Evolutionary conservation across 31 red algal genomes (phyloP).

Genomic region (Endocladia muricata): DNA sequence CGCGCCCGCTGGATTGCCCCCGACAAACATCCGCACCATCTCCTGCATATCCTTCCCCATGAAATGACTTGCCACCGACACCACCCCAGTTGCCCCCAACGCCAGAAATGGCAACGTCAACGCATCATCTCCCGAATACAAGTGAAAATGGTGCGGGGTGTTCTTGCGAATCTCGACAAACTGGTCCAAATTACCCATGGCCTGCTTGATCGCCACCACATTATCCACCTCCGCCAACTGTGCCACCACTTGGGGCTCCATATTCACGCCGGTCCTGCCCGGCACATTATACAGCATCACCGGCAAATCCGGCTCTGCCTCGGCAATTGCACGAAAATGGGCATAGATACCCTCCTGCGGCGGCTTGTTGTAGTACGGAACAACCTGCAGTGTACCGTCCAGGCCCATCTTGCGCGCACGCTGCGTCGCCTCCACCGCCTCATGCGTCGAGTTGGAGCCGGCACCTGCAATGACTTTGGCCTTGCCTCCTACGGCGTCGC

Average conservation of each 20-base stretch:
- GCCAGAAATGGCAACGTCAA: constrained; percentile 83
- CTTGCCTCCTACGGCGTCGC: constrained; percentile 68
- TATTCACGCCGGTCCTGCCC: constrained; percentile 79
- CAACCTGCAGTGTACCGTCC: constrained; percentile 96
- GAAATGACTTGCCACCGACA: constrained; percentile 92
- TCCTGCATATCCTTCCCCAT: constrained; percentile 77
- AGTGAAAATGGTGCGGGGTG: constrained; percentile 69
- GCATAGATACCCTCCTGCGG: constrained; percentile 94
- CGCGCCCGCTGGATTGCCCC: constrained; percentile 67
- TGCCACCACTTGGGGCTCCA: constrained; percentile 71
- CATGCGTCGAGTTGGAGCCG: constrained; percentile 93
- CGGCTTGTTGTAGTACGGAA: constrained; percentile 99
- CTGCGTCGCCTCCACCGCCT: constrained; percentile 88
- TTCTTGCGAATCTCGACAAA: constrained; percentile 64
- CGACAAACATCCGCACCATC: constrained; percentile 59
- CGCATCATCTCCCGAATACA: constrained; percentile 94
- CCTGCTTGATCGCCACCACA: constrained; percentile 90
- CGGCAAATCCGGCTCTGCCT: constrained; percentile 87
- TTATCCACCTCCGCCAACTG: constrained; percentile 75
- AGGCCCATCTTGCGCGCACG: constrained; percentile 79
- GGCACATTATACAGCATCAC: constrained; percentile 99
- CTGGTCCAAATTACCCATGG: constrained; percentile 75
- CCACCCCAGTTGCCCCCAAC: constrained; percentile 84
- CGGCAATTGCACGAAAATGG: constrained; percentile 86
- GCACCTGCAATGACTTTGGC: constrained; percentile 91